Conservation (phyloP, 108 stramenopile genomes). For the Phaeodactylum tricornutum region DNA sequence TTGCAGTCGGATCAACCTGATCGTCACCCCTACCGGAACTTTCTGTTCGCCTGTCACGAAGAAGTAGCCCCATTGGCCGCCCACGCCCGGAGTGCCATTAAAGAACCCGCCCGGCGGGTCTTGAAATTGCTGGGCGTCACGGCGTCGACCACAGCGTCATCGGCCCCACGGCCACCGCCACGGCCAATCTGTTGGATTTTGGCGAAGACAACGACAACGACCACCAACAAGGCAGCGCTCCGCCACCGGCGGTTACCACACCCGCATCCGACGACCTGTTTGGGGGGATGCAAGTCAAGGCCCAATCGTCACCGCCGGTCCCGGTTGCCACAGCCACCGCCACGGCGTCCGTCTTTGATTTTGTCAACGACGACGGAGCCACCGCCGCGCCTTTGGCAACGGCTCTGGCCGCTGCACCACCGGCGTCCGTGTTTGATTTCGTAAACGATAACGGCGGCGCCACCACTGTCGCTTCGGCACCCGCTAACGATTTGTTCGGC, state of each 20-base stretch:
- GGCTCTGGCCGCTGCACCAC: slow-evolving; percentile 15
- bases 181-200: slow-evolving; percentile 71
- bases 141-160: slow-evolving; percentile 13
- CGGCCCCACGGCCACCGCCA: slow-evolving; percentile 29
- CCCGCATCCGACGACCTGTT: slow-evolving; percentile 3
- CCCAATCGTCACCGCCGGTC: slow-evolving; percentile 9
- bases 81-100: slow-evolving; percentile 51
- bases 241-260: slow-evolving; percentile 11
- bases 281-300: slow-evolving; percentile 14
- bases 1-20: slow-evolving; percentile 20
- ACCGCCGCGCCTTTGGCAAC: slow-evolving; percentile 10
- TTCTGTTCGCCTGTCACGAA: slow-evolving; percentile 65
- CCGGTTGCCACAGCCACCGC: too few species aligned
- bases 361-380: not conserved
- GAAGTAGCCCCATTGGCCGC: slow-evolving; percentile 65
- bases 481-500: not conserved
- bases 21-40: slow-evolving; percentile 53
- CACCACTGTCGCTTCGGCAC: slow-evolving; percentile 9
- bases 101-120: slow-evolving; percentile 64
- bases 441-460: slow-evolving; percentile 6
- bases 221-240: slow-evolving; percentile 7
- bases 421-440: slow-evolving; percentile 12
- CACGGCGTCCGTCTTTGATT: not conserved
- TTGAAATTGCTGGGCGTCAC: slow-evolving; percentile 45
- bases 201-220: slow-evolving; percentile 19